These are phyloP conservation scores for Citrus maxima DNA, from an alignment of 345 rosid species.

Conservation along the genomic window DNA sequence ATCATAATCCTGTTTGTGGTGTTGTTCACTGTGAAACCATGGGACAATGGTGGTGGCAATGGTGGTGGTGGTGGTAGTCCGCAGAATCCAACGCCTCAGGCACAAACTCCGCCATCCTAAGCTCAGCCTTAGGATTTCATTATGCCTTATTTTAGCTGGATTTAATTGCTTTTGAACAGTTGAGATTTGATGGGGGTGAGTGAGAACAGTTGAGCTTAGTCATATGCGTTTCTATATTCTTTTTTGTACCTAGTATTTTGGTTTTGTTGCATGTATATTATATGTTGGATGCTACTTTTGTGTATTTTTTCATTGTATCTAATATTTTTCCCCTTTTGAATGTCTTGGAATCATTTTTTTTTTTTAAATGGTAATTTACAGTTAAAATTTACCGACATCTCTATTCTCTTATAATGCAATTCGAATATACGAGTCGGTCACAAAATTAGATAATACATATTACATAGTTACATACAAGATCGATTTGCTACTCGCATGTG, in stretches of 20 bases:
- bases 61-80: neutral
- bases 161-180: neutral
- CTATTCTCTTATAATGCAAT: too few species aligned
- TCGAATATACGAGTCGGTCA: too few species aligned
- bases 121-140: neutral
- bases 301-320: neutral
- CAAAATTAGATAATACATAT: too few species aligned
- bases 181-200: neutral
- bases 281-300: neutral
- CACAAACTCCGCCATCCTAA: neutral
- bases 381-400: too few species aligned
- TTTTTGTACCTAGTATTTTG: neutral
- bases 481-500: too few species aligned
- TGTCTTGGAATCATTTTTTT: too few species aligned
- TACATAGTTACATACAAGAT: too few species aligned
- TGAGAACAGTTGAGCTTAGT: neutral
- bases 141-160: neutral
- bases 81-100: neutral
- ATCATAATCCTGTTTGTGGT: conserved; percentile 60
- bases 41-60: conserved; percentile 35
- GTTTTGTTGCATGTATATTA: neutral
- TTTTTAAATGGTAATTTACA: too few species aligned
- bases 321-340: too few species aligned
- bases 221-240: neutral
- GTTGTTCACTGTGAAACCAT: conserved; percentile 53